phyloP scores from a whole-genome alignment of 805 yeast genomes.

The Candida orba region DNA sequence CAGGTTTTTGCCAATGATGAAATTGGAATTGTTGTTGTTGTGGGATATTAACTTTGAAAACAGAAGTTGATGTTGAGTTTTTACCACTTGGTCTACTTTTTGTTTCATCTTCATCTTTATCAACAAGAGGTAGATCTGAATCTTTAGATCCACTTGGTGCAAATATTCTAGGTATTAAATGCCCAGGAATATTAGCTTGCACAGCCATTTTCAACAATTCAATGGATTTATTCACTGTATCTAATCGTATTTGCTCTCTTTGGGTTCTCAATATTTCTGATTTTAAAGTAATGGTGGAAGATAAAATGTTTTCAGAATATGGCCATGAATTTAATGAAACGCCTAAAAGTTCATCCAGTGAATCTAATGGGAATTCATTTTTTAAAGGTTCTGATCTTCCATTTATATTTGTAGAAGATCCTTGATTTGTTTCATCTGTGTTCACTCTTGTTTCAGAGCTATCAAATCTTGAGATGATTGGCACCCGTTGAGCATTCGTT shows the following conservation, averaged over 20 bases:
- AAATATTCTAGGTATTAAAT: slow-evolving; percentile 32
- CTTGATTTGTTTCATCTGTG: background rate
- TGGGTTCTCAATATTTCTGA: slow-evolving; percentile 35
- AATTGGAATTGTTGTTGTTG: slow-evolving; percentile 24
- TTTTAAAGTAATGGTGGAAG: slow-evolving; percentile 28
- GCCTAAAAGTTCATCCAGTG: slow-evolving; percentile 5
- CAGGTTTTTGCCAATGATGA: slow-evolving; percentile 26
- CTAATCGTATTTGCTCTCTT: slow-evolving; percentile 28
- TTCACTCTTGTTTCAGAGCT: background rate
- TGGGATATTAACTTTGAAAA: slow-evolving; percentile 23
- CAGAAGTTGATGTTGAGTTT: slow-evolving; percentile 14
- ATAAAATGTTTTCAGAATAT: slow-evolving; percentile 30
- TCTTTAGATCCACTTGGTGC: slow-evolving; percentile 6
- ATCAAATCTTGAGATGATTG: background rate
- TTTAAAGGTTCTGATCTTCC: no score
- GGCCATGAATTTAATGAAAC: slow-evolving; percentile 25
- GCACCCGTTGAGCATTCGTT: background rate
- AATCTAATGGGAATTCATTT: background rate
- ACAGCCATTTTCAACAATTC: slow-evolving; percentile 31
- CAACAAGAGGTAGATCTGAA: background rate
- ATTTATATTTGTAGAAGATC: background rate
- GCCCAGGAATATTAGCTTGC: slow-evolving; percentile 28
- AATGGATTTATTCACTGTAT: slow-evolving; percentile 26
- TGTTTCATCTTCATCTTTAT: background rate
- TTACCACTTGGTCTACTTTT: background rate